phyloP scores from a whole-genome alignment of 2,329 filamentous ascomycete species.

The Pseudogymnoascus pannorum region DNA sequence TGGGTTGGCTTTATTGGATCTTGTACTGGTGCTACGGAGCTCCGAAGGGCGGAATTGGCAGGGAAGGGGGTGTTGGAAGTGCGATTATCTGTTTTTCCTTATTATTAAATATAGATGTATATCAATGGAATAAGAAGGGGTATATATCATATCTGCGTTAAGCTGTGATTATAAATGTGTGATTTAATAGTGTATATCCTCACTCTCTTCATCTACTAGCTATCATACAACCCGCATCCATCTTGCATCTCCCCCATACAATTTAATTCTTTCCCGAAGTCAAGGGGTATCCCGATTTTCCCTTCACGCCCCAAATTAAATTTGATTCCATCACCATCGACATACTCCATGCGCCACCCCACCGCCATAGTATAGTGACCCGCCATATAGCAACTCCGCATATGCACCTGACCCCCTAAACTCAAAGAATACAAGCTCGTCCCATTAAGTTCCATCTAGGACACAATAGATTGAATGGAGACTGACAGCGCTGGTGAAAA shows the following conservation, averaged over 20 bases:
- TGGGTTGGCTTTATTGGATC: neutral
- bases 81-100: constrained; percentile 2
- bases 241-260: neutral
- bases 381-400: neutral
- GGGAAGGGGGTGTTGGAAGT: neutral
- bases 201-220: neutral
- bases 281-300: neutral
- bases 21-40: neutral
- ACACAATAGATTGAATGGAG: neutral
- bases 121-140: neutral
- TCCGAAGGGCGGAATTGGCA: neutral
- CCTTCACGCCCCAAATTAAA: neutral
- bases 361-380: neutral
- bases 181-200: no score
- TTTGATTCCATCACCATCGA: neutral
- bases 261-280: neutral
- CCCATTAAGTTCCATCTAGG: constrained; percentile 1
- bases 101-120: neutral
- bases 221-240: neutral
- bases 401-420: constrained; percentile 3
- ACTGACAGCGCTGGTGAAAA: neutral
- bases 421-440: constrained; percentile 2
- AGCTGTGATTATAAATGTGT: neutral
- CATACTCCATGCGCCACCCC: neutral
- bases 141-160: neutral